Conservation (phyloP, 345 rosid genomes). For the Eucalyptus marginata region DNA sequence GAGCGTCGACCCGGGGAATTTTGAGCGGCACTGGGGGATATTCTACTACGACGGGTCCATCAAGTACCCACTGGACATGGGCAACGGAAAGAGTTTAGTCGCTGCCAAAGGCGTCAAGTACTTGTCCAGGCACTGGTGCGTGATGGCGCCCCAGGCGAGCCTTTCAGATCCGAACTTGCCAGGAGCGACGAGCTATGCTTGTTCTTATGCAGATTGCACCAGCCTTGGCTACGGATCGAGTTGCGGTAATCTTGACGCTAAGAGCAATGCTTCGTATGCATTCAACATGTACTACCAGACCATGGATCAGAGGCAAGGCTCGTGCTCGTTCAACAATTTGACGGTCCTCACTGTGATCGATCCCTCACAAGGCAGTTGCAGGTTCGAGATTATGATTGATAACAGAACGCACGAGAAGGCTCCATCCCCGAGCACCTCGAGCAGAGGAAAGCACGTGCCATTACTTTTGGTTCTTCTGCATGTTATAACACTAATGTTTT, state of each 20-base stretch:
- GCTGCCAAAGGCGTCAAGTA: slow-evolving; percentile 61
- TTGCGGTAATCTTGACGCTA: slow-evolving; percentile 27
- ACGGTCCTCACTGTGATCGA: slow-evolving; percentile 24
- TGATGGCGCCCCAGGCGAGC: slow-evolving; percentile 38
- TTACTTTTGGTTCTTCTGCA: not conserved
- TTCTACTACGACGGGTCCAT: slow-evolving; percentile 61
- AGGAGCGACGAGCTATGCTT: slow-evolving; percentile 27
- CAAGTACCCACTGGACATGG: slow-evolving; percentile 36
- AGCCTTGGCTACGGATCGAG: slow-evolving; percentile 49
- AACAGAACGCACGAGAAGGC: slow-evolving; percentile 14
- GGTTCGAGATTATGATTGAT: slow-evolving; percentile 58
- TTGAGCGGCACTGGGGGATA: slow-evolving; percentile 78
- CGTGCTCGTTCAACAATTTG: slow-evolving; percentile 32
- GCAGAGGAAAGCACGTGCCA: not conserved
- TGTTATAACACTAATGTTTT: not conserved
- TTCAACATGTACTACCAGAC: slow-evolving; percentile 67
- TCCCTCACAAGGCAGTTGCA: slow-evolving; percentile 42
- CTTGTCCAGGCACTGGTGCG: slow-evolving; percentile 59
- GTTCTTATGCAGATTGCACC: slow-evolving; percentile 63
- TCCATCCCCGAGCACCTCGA: not conserved
- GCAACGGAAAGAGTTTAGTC: slow-evolving; percentile 23
- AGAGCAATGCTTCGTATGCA: slow-evolving; percentile 61
- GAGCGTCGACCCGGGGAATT: slow-evolving; percentile 65
- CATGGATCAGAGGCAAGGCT: slow-evolving; percentile 44
- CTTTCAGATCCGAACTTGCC: slow-evolving; percentile 13